Evolutionary conservation across 148 eudicot species (phyloP).

Genomic region (Cornus kousa): DNA sequence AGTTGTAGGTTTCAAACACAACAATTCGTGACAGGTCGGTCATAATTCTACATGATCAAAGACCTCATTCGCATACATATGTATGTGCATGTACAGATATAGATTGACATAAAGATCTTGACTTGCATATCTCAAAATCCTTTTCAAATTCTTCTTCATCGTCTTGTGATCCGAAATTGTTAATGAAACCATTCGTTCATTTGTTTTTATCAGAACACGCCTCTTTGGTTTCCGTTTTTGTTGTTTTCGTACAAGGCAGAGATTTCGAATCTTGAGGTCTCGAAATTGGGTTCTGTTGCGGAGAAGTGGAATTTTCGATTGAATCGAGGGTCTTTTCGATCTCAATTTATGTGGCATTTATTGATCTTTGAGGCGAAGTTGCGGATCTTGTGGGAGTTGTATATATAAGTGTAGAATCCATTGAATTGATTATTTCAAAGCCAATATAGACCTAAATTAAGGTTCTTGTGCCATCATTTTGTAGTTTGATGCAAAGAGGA

Average conservation of each 20-base stretch:
- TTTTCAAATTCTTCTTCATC: not conserved
- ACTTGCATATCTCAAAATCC: not conserved
- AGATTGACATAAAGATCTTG: not conserved
- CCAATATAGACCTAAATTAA: not conserved
- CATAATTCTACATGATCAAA: not conserved
- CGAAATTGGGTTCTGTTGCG: not conserved
- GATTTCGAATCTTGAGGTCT: constrained; percentile 5
- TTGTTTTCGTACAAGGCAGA: constrained; percentile 8
- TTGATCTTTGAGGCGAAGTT: not conserved
- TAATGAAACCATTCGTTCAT: not conserved
- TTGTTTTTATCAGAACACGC: not conserved
- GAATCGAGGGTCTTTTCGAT: not conserved
- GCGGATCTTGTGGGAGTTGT: constrained; percentile 6
- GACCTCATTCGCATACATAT: not conserved
- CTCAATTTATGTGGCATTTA: not conserved
- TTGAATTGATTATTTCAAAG: not conserved
- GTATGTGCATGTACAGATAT: not conserved
- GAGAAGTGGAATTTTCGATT: not conserved
- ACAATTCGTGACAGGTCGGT: not conserved
- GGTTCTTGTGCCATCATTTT: not conserved
- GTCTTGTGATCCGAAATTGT: not conserved
- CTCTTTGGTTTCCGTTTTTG: constrained; percentile 7
- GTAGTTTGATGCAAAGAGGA: not conserved
- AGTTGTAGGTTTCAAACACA: too few relatives aligned
- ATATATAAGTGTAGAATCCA: not conserved